Percentiles rank a stretch among this genome's conserved stretches.
Evolutionary conservation across 2,329 filamentous ascomycete genomes (phyloP).

Genomic region (Xylaria sp.): DNA sequence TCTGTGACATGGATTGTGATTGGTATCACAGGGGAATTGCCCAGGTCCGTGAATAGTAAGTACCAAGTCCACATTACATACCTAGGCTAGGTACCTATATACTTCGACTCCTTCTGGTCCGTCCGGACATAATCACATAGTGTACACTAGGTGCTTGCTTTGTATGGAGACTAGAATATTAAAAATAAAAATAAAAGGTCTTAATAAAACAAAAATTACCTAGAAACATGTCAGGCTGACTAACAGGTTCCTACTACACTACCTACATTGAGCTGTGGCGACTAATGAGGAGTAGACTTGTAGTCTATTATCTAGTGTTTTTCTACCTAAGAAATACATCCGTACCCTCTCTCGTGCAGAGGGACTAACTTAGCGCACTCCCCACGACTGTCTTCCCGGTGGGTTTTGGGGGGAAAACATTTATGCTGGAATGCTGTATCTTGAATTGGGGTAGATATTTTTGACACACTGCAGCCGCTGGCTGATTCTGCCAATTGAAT

Average conservation of each 20-base stretch:
- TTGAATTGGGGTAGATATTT: not conserved
- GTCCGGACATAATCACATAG: constrained; percentile 10
- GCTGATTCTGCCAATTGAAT: not conserved
- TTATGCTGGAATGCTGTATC: not conserved
- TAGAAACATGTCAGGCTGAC: constrained; percentile 12
- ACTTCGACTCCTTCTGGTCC: constrained; percentile 2
- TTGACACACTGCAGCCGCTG: not conserved
- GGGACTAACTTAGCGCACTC: constrained; percentile 2
- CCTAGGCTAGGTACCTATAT: not conserved
- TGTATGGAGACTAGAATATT: constrained; percentile 1
- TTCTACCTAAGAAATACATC: not conserved
- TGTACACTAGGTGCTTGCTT: not conserved
- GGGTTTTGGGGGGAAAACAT: constrained; percentile 9
- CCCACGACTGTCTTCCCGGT: constrained; percentile 6
- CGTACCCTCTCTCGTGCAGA: not conserved
- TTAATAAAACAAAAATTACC: not conserved
- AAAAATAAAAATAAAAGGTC: not conserved
- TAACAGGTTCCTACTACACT: not conserved
- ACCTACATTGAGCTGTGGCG: not conserved
- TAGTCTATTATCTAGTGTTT: not conserved
- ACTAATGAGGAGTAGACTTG: not conserved
- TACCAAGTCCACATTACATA: not conserved
- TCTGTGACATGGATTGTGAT: constrained; percentile 17
- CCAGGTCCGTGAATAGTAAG: constrained; percentile 20
- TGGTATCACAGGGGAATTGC: constrained; percentile 5